A percentile compares a stretch with the other conserved stretches of the same genome.
Conservation (phyloP, 2,329 filamentous ascomycete genomes). For the Cladorrhinum sp. region DNA sequence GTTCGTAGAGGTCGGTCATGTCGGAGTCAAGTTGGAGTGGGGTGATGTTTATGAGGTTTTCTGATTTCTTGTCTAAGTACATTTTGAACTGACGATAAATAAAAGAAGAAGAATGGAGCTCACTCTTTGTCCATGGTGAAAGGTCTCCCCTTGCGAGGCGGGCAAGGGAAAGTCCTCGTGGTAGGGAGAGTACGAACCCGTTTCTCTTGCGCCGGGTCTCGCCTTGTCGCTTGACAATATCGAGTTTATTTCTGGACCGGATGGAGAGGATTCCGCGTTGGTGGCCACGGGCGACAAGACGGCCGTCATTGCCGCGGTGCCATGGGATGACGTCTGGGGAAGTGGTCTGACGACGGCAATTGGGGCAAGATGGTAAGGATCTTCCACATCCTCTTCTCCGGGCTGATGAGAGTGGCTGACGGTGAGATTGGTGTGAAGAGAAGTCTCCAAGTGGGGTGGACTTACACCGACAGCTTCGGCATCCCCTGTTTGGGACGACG, state of each 20-base stretch:
- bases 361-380: slow-evolving; percentile 3
- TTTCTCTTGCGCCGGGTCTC: slow-evolving; percentile 8
- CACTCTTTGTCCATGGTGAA: slow-evolving; percentile 5
- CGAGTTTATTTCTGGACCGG: slow-evolving; percentile 9
- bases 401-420: neutral
- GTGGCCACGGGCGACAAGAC: slow-evolving; percentile 5
- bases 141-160: slow-evolving; percentile 7
- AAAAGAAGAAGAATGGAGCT: slow-evolving; percentile 5
- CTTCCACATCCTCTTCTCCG: slow-evolving; percentile 9
- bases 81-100: neutral
- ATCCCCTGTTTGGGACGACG: neutral
- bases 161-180: slow-evolving; percentile 9
- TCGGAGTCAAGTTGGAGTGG: slow-evolving; percentile 10
- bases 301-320: slow-evolving; percentile 15
- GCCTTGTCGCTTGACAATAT: slow-evolving; percentile 12
- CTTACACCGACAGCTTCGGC: slow-evolving; percentile 7
- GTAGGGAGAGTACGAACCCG: slow-evolving; percentile 6
- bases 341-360: slow-evolving; percentile 1
- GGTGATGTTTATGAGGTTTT: slow-evolving; percentile 8
- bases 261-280: slow-evolving; percentile 11
- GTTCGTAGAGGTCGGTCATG: slow-evolving; percentile 21
- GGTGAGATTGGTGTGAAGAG: slow-evolving; percentile 3
- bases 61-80: slow-evolving; percentile 2
- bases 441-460: neutral
- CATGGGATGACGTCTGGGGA: neutral